These are phyloP conservation scores for Quillaja saponaria DNA, from an alignment of 306 rosid species.

Conservation along the genomic window DNA sequence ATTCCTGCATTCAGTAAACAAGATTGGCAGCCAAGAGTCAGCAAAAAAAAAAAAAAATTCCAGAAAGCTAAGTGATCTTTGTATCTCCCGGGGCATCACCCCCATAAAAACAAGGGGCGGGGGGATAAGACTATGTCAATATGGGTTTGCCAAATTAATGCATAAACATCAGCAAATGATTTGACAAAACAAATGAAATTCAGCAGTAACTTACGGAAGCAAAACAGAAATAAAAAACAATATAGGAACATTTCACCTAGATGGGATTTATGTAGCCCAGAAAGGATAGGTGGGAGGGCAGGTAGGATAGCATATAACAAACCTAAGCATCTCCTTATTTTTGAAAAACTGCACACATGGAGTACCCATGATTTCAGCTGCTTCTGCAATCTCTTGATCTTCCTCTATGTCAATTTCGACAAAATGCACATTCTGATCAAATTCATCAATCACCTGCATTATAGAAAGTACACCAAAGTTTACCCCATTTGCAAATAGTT, in stretches of 20 bases:
- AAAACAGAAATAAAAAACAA: constrained; percentile 1
- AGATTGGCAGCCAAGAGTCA: constrained; percentile 13
- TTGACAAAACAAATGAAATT: not conserved
- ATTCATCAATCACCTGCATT: constrained; percentile 84
- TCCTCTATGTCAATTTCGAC: constrained; percentile 98
- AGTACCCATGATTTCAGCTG: constrained; percentile 97
- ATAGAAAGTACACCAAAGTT: constrained; percentile 18
- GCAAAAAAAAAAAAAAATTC: no score
- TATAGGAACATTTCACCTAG: not conserved
- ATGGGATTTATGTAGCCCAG: no score
- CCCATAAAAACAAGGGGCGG: no score
- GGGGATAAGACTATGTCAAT: no score
- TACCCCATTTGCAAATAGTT: not conserved
- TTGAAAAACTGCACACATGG: constrained; percentile 97
- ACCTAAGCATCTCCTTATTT: constrained; percentile 87
- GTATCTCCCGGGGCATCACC: no score
- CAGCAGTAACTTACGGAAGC: constrained; percentile 2
- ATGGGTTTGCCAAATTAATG: constrained; percentile 1
- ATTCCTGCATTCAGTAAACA: constrained; percentile 52
- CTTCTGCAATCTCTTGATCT: constrained; percentile 94
- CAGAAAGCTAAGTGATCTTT: no score
- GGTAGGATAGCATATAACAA: constrained; percentile 21
- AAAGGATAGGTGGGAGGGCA: not conserved
- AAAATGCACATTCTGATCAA: constrained; percentile 80
- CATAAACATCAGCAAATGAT: not conserved